Evolutionary conservation across 225 moss, liverwort and hornwort genomes (phyloP).

Genomic region (Neckera pumila): DNA sequence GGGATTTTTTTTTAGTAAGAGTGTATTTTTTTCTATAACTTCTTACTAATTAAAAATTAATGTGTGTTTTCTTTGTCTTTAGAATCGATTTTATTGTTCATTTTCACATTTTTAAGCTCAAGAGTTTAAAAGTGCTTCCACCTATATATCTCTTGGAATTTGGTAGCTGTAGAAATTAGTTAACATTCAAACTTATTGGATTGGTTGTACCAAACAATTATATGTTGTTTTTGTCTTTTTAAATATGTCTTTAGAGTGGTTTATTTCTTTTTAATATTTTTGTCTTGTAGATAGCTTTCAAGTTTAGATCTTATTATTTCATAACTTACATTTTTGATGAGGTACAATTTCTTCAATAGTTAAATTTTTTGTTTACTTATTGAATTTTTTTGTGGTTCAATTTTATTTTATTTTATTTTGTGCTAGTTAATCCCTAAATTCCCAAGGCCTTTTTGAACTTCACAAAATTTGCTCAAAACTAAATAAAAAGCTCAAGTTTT

Average conservation of each 20-base stretch:
- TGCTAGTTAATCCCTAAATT: not conserved
- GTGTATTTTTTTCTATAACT: not conserved
- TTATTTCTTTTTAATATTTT: not conserved
- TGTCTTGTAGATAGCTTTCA: not conserved
- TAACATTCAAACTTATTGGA: not conserved
- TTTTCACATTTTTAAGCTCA: not conserved
- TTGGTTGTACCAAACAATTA: not conserved
- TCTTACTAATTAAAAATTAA: not conserved
- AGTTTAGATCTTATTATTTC: not conserved
- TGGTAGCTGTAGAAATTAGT: not conserved
- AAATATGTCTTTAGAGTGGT: not conserved
- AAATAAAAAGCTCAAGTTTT: not conserved
- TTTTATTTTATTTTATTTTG: not conserved
- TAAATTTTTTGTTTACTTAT: not conserved
- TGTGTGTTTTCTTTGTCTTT: not conserved
- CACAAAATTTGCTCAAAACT: not conserved
- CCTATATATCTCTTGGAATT: not conserved
- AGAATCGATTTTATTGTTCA: not conserved
- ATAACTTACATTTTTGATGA: not conserved
- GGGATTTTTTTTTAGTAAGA: not conserved
- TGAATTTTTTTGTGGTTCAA: not conserved
- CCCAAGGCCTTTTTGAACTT: not conserved
- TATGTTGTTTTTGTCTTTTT: not conserved
- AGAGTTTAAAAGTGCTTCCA: not conserved
- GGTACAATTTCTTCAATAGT: not conserved